Conservation (phyloP, 1,284 basidiomycete genomes). For the Mycena sp. region DNA sequence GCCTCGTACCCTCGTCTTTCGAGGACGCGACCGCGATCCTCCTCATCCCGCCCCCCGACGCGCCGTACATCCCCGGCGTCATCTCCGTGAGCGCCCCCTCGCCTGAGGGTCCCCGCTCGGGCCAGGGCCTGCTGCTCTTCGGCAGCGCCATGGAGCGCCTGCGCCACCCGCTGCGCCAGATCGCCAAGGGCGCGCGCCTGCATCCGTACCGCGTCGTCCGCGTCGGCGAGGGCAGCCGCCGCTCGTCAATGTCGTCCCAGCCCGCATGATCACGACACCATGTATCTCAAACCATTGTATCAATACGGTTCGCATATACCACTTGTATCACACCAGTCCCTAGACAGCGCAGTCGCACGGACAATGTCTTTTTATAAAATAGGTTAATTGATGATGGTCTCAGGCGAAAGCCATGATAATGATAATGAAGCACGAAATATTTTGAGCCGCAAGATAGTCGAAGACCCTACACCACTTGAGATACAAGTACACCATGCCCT, state of each 20-base stretch:
- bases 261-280: neutral
- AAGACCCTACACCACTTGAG: too few relatives aligned
- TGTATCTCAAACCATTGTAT: neutral
- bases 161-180: constrained; percentile 49
- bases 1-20: constrained; percentile 56
- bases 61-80: constrained; percentile 33
- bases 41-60: constrained; percentile 45
- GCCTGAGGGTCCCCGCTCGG: neutral
- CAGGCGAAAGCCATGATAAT: too few relatives aligned
- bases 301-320: constrained; percentile 8
- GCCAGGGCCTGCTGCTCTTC: constrained; percentile 49
- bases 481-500: too few relatives aligned
- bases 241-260: constrained; percentile 6
- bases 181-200: constrained; percentile 57
- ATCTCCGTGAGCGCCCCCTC: too few relatives aligned
- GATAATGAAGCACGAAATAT: too few relatives aligned
- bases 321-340: constrained; percentile 11
- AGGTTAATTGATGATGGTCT: too few relatives aligned
- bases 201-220: constrained; percentile 56
- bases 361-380: constrained; percentile 5
- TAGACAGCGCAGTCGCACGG: neutral
- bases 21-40: constrained; percentile 65
- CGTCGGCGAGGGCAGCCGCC: constrained; percentile 13
- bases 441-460: too few relatives aligned
- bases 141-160: constrained; percentile 53